phyloP scores from a whole-genome alignment of 371 early-diverging fungal genomes.

The Lichtheimia ornata region DNA sequence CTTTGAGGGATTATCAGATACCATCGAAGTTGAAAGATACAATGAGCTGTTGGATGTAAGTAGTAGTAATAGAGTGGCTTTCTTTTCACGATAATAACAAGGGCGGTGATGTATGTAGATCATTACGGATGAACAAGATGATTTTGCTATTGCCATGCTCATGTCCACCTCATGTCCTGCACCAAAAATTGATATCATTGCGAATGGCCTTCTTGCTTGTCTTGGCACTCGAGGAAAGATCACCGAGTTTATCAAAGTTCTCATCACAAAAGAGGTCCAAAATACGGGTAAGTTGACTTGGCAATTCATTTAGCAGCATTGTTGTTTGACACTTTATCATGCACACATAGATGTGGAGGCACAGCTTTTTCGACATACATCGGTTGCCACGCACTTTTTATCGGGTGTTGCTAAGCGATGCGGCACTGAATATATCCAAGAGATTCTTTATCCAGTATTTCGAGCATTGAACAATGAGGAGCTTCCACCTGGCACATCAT shows the following conservation, averaged over 20 bases:
- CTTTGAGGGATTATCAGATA: conserved; percentile 77
- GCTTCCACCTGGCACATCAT: conserved; percentile 46
- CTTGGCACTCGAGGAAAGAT: conserved; percentile 75
- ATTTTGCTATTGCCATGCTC: conserved; percentile 71
- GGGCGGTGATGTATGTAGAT: conserved; percentile 22
- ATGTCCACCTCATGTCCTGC: conserved; percentile 83
- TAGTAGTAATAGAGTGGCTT: not conserved
- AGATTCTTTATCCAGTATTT: conserved; percentile 74
- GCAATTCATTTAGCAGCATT: not conserved
- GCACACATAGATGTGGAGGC: conserved; percentile 63
- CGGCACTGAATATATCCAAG: conserved; percentile 79
- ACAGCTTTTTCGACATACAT: conserved; percentile 88
- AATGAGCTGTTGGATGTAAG: conserved; percentile 66
- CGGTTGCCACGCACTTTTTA: conserved; percentile 85
- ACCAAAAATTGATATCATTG: conserved; percentile 81
- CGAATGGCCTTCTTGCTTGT: conserved; percentile 67
- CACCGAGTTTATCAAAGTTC: conserved; percentile 69
- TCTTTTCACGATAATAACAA: not conserved
- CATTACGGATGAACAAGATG: conserved; percentile 48
- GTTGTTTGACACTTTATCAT: not conserved
- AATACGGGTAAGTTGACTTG: conserved; percentile 56
- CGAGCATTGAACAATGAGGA: conserved; percentile 43
- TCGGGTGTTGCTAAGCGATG: conserved; percentile 75
- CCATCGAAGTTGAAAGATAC: conserved; percentile 67
- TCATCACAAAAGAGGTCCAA: conserved; percentile 80